Evolutionary conservation across 2,329 filamentous ascomycete species (phyloP).

Genomic region (Balansia obtecta): DNA sequence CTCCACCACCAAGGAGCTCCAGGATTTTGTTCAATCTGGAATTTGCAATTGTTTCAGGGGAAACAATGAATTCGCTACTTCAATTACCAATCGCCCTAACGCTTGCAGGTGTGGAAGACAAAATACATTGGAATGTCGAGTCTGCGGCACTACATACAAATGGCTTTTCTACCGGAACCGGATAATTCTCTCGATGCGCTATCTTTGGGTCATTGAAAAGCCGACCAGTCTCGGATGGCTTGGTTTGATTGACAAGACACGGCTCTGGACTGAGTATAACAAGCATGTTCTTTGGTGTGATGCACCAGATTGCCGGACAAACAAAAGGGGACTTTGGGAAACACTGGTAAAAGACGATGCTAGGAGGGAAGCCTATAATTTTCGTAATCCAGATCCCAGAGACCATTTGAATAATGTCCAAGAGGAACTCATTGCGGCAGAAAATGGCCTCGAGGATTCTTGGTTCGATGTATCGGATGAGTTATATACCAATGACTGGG

Average conservation of each 20-base stretch:
- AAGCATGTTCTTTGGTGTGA: slow-evolving; percentile 3
- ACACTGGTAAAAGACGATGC: slow-evolving; percentile 1
- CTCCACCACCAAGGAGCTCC: background rate
- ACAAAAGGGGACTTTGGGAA: background rate
- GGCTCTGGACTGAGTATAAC: background rate
- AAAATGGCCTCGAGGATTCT: background rate
- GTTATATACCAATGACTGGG: background rate
- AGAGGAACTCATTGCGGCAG: background rate
- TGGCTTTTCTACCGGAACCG: background rate
- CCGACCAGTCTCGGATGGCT: slow-evolving; percentile 2
- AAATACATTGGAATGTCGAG: background rate
- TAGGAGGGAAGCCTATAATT: background rate
- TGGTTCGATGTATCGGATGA: background rate
- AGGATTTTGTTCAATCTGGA: background rate
- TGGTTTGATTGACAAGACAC: background rate
- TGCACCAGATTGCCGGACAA: background rate
- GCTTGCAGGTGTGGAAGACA: background rate
- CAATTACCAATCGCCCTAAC: background rate
- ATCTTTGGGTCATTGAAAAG: background rate
- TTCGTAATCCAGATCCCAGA: background rate
- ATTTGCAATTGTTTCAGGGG: slow-evolving; percentile 1
- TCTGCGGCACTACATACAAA: slow-evolving; percentile 1
- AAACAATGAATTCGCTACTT: background rate
- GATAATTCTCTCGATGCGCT: background rate
- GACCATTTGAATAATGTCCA: background rate